Conservation (phyloP, 2,329 filamentous ascomycete genomes). For the Bipolaris oryzae region DNA sequence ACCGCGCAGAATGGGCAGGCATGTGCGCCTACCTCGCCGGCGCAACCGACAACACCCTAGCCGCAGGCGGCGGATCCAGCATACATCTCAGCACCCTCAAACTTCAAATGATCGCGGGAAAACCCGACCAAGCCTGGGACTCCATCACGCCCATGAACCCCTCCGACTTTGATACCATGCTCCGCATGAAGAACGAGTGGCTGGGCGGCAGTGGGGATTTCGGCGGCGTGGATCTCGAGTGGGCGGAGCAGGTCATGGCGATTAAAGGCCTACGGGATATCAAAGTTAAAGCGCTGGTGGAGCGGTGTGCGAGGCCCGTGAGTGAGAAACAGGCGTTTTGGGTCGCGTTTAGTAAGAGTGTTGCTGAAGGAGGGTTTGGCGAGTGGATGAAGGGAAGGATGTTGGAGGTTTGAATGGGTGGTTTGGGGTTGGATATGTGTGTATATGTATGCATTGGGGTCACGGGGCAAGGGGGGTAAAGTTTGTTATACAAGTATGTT, state of each 20-base stretch:
- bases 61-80: background rate
- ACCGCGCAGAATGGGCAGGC: conserved; percentile 61
- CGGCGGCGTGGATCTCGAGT: conserved; percentile 55
- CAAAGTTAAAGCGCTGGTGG: conserved; percentile 60
- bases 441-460: no score
- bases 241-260: conserved; percentile 62
- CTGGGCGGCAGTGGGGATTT: conserved; percentile 18
- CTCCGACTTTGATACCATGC: conserved; percentile 33
- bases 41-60: background rate
- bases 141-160: conserved; percentile 43
- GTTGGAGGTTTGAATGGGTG: conserved; percentile 13
- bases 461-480: no score
- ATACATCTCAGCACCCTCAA: conserved; percentile 34
- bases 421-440: no score
- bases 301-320: conserved; percentile 60
- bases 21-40: conserved; percentile 53
- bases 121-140: conserved; percentile 57
- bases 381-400: conserved; percentile 57
- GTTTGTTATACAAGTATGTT: no score
- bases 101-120: conserved; percentile 63
- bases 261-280: conserved; percentile 59
- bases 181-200: conserved; percentile 36
- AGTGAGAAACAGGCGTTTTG: conserved; percentile 63
- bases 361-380: conserved; percentile 60
- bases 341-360: conserved; percentile 65